A percentile compares a stretch with the other conserved stretches of the same genome.
phyloP scores from a whole-genome alignment of 1,284 basidiomycete species.

The Naganishia sp. region DNA sequence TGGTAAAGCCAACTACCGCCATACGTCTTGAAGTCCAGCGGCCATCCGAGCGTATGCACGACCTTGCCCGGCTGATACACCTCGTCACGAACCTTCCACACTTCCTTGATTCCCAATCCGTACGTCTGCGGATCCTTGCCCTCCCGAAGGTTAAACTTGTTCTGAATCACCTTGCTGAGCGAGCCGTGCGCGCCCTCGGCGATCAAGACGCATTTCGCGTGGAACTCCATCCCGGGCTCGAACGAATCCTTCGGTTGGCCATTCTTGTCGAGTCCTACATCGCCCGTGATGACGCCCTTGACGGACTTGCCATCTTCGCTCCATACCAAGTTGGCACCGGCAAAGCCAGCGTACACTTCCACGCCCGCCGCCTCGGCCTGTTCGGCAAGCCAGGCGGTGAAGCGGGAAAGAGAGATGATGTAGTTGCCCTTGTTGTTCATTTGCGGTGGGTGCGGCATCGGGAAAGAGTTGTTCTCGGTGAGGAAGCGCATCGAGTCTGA shows the following conservation, averaged over 20 bases:
- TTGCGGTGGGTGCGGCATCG: slow-evolving; percentile 94
- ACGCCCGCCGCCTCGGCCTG: slow-evolving; percentile 85
- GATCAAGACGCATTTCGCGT: slow-evolving; percentile 88
- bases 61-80: slow-evolving; percentile 82
- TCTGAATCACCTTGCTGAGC: slow-evolving; percentile 78
- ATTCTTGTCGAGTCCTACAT: slow-evolving; percentile 84
- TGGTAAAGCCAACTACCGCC: slow-evolving; percentile 96
- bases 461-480: slow-evolving; percentile 70
- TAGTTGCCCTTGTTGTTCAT: slow-evolving; percentile 96
- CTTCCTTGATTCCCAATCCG: slow-evolving; percentile 94
- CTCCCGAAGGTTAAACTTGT: slow-evolving; percentile 75
- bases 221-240: slow-evolving; percentile 97
- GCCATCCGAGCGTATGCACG: slow-evolving; percentile 93
- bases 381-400: slow-evolving; percentile 85
- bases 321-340: slow-evolving; percentile 79
- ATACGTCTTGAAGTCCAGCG: slow-evolving; percentile 80
- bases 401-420: slow-evolving; percentile 83
- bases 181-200: slow-evolving; percentile 96
- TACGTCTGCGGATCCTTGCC: slow-evolving; percentile 89
- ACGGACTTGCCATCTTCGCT: slow-evolving; percentile 68
- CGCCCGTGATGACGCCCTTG: slow-evolving; percentile 86
- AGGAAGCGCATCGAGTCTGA: slow-evolving; percentile 86
- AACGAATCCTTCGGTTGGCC: slow-evolving; percentile 82
- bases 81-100: slow-evolving; percentile 83
- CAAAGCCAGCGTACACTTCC: slow-evolving; percentile 96